Evolutionary conservation across 148 eudicot genomes (phyloP), one percentile per base, ranked within the genome.

Genomic region (Oxyria digyna): DNA sequence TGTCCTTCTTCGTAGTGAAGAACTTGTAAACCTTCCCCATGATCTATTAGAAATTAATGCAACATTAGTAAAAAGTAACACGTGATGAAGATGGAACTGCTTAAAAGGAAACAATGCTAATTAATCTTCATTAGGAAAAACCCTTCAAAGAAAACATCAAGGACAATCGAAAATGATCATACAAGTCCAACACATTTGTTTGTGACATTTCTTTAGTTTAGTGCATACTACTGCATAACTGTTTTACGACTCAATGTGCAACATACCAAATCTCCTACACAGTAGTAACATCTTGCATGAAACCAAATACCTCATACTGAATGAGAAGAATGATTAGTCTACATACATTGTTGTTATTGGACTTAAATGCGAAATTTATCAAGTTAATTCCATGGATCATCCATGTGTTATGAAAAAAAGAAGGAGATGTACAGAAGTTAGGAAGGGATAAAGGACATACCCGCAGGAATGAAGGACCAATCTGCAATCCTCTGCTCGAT

Each of bases 1-100:
- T 93, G 98, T 41, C 98, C 98, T 29, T 79, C 90, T 79, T 93
- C 91, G 48, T 93, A 93, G 77, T 87, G 98, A 67, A 93, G 98
- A 81, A 93, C 63, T 74, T 89, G 98, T 73, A 89, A 90, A 46
- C 98, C 98, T 83, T 93, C 98, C 6, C 98, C 98, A 46, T 93
- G 89, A 72, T 93, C 96, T 93, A 35, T 17, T 12, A 63, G 31
- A 63, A 63, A 4, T 63, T 2, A 31, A 14, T 31, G 40, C 67
- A 63, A 32, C 21, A 17, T 35, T 8, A 18, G 6, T 59, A 13
- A 59, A 14, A 29, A 29, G n/a, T 2, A 31, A 4, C 9, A 27
- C 14, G 21, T 29, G 65, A 31, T 15, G 9, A 27, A 0, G 65
- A 59, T 23, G 62, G 27, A 23, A 26, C 62, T 52, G 6, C 23